Evolutionary conservation across 257 asterid species (phyloP), one percentile per base, ranked within the genome.

Genomic region (Echites panduratus): DNA sequence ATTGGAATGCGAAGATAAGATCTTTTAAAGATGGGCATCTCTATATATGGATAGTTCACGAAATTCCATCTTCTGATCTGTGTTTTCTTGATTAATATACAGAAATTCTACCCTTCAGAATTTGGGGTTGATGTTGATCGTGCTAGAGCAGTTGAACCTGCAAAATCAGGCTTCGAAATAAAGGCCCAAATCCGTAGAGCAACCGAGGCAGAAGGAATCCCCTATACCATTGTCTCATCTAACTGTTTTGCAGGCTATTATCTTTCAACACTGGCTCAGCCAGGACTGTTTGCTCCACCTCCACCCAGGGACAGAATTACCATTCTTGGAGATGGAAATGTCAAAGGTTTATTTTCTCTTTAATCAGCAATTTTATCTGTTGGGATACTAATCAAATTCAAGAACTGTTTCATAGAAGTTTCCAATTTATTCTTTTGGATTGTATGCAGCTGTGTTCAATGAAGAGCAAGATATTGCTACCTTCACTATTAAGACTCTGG

Each of bases 21-120:
- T 45, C 49, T 45, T 45, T 7, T 32, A 45, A 10, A 45, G 49
- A 45, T 45, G 49, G 13, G 12, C 12, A 45, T 45, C 9, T 45
- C 9, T 45, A 48, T 59, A 27, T 32, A 32, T 32, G 38, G 38
- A 32, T 32, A 32, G 38, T 32, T 32, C 38, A 32, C 38, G n/a
- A 32, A 32, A 32, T 32, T 32, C 38, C 38, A 32, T 32, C 38
- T 32, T 32, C 38, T 32, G 45, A 29, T 62, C 0, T 5, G 5
- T 45, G 5, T 19, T 59, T 9, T 26, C 40, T 29, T 44, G 69
- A 49, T 5, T 49, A 47, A 32, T 32, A 32, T 32, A 29, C 80
- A 91, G 97, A 88, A 89, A 64, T 92, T 89, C 81, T 72, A 85
- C 17, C 96, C 96, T 0, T 92, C 97, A 0, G 97, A 92, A 63